Evolutionary conservation across 179 eudicot species (phyloP), one percentile per base, ranked within the genome.

Genomic region (Gypsophila paniculata): DNA sequence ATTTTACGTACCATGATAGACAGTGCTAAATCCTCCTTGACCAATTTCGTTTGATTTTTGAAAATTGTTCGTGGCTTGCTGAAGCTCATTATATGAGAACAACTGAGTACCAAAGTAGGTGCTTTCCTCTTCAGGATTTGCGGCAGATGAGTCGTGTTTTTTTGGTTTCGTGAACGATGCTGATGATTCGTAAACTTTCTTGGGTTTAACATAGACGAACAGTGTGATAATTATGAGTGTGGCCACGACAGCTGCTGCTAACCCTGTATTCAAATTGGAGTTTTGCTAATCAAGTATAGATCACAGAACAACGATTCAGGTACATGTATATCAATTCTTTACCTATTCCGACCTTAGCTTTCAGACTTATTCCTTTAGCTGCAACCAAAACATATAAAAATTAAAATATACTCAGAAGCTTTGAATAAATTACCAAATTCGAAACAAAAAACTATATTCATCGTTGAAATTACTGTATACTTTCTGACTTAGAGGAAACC

Each of bases 61-160:
- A 6, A 76, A 76, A 17, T 55, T 58, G 53, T 65, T 72, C 3
- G 79, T 76, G 26, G 79, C 79, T 58, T 52, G 68, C 32, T 46
- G 72, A 57, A 76, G 79, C 72, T 76, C 75, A 8, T 46, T 48
- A n/a, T 76, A 76, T 0, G 72, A 8, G 14, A 76, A 76, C 71
- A 76, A n/a, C 10, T 76, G 79, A 58, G 68, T 71, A 26, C 79
- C 79, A 49, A 76, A 76, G 18, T 76, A 76, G 48, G 62, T 58
- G 25, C 61, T 76, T 46, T 65, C 65, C 32, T 55, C 70, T 42
- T 70, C 79, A 63, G 14, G 13, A 19, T 19, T 55, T 4, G 11
- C 21, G 15, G 22, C 23, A 19, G 63, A 69, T 34, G 49, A 53
- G 4, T n/a, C 58, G 64, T 36, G 19, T 0, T 49, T 48, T 29